Conservation (phyloP, 2,329 filamentous ascomycete species). For the Curvularia eragrostidis region DNA sequence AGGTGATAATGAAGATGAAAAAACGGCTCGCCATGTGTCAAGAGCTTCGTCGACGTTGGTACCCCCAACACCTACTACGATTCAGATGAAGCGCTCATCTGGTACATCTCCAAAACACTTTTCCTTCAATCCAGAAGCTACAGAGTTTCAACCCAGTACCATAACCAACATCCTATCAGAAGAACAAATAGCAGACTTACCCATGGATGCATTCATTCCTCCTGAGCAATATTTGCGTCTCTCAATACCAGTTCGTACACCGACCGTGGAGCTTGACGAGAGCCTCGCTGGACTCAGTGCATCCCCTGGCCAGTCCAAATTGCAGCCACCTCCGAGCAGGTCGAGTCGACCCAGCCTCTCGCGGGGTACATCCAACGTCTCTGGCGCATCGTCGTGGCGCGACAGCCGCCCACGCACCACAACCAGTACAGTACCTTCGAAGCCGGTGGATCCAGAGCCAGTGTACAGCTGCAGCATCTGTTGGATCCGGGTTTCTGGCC, state of each 20-base stretch:
- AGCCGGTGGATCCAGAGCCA: slow-evolving; percentile 24
- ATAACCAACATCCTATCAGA: slow-evolving; percentile 22
- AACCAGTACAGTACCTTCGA: slow-evolving; percentile 16
- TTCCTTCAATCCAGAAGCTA: slow-evolving; percentile 47
- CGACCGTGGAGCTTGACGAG: slow-evolving; percentile 30
- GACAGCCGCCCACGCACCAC: slow-evolving; percentile 19
- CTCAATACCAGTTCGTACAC: slow-evolving; percentile 35
- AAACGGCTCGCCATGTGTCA: slow-evolving; percentile 26
- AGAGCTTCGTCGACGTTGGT: slow-evolving; percentile 36
- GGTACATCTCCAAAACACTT: slow-evolving; percentile 38
- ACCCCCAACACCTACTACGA: slow-evolving; percentile 27
- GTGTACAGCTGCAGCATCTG: slow-evolving; percentile 48
- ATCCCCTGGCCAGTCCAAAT: slow-evolving; percentile 23
- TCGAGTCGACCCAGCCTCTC: slow-evolving; percentile 33
- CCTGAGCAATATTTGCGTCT: slow-evolving; percentile 42
- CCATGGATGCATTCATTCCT: slow-evolving; percentile 25
- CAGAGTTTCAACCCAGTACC: slow-evolving; percentile 41
- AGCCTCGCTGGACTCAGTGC: slow-evolving; percentile 25
- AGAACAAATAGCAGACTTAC: slow-evolving; percentile 21
- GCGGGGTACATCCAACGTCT: slow-evolving; percentile 38
- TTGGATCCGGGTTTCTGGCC: slow-evolving; percentile 47
- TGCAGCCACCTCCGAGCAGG: slow-evolving; percentile 24
- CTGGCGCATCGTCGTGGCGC: slow-evolving; percentile 29
- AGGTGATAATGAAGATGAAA: slow-evolving; percentile 20
- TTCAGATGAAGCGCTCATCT: slow-evolving; percentile 34